These are phyloP conservation scores for Cardamine resedifolia DNA, from an alignment of 345 rosid species.

Conservation along the genomic window DNA sequence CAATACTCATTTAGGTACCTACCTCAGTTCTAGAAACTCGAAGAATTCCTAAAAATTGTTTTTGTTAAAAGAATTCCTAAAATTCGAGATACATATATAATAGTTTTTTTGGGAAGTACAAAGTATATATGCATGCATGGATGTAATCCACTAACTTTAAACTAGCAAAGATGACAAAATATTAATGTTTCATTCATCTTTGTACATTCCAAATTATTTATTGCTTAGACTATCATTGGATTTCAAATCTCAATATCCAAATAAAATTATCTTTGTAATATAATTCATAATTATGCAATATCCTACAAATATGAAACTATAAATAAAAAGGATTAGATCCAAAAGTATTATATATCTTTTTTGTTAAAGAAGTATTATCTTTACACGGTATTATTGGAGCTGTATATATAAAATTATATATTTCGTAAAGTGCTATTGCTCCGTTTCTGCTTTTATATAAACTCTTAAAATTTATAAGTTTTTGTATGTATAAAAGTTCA, in stretches of 20 bases:
- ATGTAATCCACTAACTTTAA: constrained; percentile 31
- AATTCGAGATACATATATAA: too few species aligned
- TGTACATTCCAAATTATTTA: not conserved
- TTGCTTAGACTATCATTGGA: not conserved
- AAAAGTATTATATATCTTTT: not conserved
- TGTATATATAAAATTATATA: too few species aligned
- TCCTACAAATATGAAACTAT: not conserved
- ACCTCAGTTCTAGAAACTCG: too few species aligned
- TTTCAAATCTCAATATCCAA: not conserved
- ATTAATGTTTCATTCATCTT: not conserved
- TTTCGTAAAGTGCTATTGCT: not conserved
- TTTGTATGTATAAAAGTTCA: not conserved
- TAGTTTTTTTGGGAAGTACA: constrained; percentile 12
- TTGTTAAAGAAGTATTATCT: too few species aligned
- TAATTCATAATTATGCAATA: not conserved
- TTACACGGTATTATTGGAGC: too few species aligned
- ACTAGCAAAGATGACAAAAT: not conserved
- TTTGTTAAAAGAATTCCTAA: too few species aligned
- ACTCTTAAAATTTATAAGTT: not conserved
- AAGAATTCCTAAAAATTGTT: too few species aligned
- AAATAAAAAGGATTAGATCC: not conserved
- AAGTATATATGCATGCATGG: constrained; percentile 36
- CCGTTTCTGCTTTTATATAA: constrained; percentile 4
- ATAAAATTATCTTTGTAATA: not conserved
- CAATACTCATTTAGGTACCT: too few species aligned